Percentiles rank a stretch among this genome's conserved stretches.
phyloP scores from a whole-genome alignment of 768 basidiomycete species.

The Crassisporium funariophilum region DNA sequence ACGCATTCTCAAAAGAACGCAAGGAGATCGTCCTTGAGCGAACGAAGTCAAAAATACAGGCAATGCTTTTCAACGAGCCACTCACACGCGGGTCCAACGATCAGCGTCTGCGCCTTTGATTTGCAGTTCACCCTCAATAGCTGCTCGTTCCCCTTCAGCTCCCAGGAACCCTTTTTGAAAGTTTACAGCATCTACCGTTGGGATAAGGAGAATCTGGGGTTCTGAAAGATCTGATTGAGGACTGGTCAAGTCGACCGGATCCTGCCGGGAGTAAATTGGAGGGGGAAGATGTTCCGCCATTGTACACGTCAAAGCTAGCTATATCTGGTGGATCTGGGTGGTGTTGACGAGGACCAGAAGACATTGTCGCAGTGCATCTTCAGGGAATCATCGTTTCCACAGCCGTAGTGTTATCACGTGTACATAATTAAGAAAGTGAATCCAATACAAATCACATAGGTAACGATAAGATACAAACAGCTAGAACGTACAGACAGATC shows the following conservation, averaged over 20 bases:
- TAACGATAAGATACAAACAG: slow-evolving; percentile 25
- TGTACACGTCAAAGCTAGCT: too few species aligned
- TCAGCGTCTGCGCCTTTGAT: slow-evolving; percentile 67
- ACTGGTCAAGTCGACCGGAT: slow-evolving; percentile 27
- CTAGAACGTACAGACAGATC: slow-evolving; percentile 17
- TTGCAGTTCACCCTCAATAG: slow-evolving; percentile 87
- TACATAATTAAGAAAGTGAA: slow-evolving; percentile 13
- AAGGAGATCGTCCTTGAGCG: slow-evolving; percentile 71
- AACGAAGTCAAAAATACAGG: too few species aligned
- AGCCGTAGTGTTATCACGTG: slow-evolving; percentile 15
- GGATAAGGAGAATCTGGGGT: slow-evolving; percentile 76
- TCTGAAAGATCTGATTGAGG: slow-evolving; percentile 23
- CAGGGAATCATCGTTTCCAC: slow-evolving; percentile 1
- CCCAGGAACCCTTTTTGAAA: slow-evolving; percentile 90
- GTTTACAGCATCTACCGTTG: slow-evolving; percentile 65
- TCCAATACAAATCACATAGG: slow-evolving; percentile 17
- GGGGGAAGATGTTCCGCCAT: slow-evolving; percentile 53
- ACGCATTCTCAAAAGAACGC: slow-evolving; percentile 66
- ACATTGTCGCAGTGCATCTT: slow-evolving; percentile 15
- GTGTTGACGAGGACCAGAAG: slow-evolving; percentile 10
- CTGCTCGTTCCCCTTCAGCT: slow-evolving; percentile 78
- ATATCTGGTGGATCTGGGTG: too few species aligned
- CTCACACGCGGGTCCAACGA: slow-evolving; percentile 74
- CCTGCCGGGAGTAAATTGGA: slow-evolving; percentile 61
- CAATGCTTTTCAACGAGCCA: slow-evolving; percentile 24